Conservation (phyloP, 805 yeast genomes). For the Saturnispora quitensis region DNA sequence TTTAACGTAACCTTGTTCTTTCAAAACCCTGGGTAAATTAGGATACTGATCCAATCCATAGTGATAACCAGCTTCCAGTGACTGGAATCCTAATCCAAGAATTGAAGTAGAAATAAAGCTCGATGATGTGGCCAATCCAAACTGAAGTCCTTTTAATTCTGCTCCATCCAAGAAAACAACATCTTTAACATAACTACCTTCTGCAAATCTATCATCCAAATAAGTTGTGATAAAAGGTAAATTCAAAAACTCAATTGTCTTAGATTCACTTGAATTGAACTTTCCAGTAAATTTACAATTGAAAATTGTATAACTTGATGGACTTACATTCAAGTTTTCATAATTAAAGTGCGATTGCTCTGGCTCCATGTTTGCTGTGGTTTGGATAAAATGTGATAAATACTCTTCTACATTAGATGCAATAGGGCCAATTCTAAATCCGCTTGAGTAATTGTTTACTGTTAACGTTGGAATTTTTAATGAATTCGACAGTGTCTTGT, state of each 20-base stretch:
- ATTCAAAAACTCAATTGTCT: neutral
- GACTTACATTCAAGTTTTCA: neutral
- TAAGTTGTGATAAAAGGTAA: neutral
- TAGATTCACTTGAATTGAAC: neutral
- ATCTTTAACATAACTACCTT: conserved; percentile 1
- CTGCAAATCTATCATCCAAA: neutral
- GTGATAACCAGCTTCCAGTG: conserved; percentile 1
- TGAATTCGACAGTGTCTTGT: neutral
- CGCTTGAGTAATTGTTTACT: neutral
- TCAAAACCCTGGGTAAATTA: neutral
- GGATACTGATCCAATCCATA: neutral
- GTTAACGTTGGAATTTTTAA: neutral
- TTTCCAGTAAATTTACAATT: neutral
- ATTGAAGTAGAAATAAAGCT: neutral
- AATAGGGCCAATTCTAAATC: neutral
- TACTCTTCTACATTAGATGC: neutral
- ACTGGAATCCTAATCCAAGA: conserved; percentile 3
- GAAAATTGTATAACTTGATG: neutral
- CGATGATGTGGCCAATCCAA: neutral
- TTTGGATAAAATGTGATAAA: neutral
- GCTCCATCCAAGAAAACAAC: neutral
- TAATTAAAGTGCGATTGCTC: neutral
- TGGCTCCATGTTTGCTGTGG: neutral
- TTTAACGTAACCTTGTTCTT: neutral
- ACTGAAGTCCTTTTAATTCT: neutral